Evolutionary conservation across 2,329 filamentous ascomycete species (phyloP), one percentile per base, ranked within the genome.

Genomic region (Leptosphaerulina australis): DNA sequence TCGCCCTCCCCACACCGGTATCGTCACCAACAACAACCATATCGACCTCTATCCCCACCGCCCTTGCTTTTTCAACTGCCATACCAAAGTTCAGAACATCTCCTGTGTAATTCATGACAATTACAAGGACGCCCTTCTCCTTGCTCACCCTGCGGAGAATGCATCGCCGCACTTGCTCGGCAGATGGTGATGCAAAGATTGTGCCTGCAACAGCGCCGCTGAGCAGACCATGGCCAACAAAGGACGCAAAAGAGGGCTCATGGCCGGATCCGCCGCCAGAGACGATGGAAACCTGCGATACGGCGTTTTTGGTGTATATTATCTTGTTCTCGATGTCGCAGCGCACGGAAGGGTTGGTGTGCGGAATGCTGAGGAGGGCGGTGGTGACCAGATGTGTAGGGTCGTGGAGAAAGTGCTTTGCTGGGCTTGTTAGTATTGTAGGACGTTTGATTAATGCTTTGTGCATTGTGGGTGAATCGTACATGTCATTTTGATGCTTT

Each of bases 21-120:
- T 97, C 93, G 66, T 97, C 93, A 5, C 87, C 91, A 6, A 97
- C 90, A 7, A 96, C 88, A 8, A 96, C 85, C 88, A 97, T 96
- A 70, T 96, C 89, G 0, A 90, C 88, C 14, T 85, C 76, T 18
- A 91, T 74, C 0, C 91, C 92, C 0, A 85, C 83, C 1, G 91
- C 91, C 50, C 88, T 87, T 12, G 91, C 91, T 77, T 96, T 96
- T 74, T 97, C 93, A 7, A 94, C 90, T 0, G 88, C 92, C 82
- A 97, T 88, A 46, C 91, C 92, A 69, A 97, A 97, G 76, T 96
- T 95, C 60, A 97, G 81, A 44, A 96, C 71, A 54, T 80, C 78
- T 2, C 78, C 78, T 24, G 91, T 96, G 74, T 96, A 96, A 73
- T 97, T 97, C 90, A 96, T 96, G 22, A 96, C 89, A 5, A 92